These are phyloP conservation scores for Aulographum hederae DNA, from an alignment of 2,329 filamentous ascomycete genomes.

Conservation along the genomic window DNA sequence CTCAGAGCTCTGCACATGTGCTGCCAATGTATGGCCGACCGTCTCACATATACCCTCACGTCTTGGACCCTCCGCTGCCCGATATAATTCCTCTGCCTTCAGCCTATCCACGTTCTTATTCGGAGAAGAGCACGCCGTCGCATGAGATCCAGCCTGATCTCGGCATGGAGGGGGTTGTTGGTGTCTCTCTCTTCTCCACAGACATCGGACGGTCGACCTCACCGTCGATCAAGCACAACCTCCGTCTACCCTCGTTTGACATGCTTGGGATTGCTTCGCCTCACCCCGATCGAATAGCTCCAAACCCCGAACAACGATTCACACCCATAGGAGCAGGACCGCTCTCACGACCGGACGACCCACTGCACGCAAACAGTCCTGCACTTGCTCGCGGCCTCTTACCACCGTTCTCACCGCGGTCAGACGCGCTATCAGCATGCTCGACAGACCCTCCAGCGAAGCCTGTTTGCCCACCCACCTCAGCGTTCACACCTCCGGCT, in stretches of 20 bases:
- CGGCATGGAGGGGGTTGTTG: no score
- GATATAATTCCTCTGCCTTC: no score
- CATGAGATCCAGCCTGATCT: no score
- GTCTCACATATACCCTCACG: no score
- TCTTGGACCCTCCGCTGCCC: no score
- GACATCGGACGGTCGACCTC: no score
- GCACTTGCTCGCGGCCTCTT: slow-evolving; percentile 8
- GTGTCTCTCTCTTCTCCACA: no score
- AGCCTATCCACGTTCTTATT: no score
- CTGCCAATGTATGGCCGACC: no score
- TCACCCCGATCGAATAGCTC: slow-evolving; percentile 20
- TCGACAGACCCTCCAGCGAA: slow-evolving; percentile 7
- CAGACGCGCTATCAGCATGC: slow-evolving; percentile 1
- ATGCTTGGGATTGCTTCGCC: slow-evolving; percentile 30
- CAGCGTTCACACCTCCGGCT: slow-evolving; percentile 25
- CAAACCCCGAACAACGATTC: slow-evolving; percentile 11
- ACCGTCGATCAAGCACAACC: no score
- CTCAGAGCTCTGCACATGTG: no score
- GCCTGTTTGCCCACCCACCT: slow-evolving; percentile 18
- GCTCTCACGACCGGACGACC: slow-evolving; percentile 20
- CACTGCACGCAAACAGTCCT: slow-evolving; percentile 20
- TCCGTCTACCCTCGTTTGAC: slow-evolving; percentile 36
- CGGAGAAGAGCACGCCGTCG: no score
- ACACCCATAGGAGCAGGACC: slow-evolving; percentile 17
- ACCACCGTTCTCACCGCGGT: slow-evolving; percentile 4